Percentiles rank a stretch among this genome's conserved stretches.
Conservation (phyloP, 164 flowering plant species). For the Annona squamosa region DNA sequence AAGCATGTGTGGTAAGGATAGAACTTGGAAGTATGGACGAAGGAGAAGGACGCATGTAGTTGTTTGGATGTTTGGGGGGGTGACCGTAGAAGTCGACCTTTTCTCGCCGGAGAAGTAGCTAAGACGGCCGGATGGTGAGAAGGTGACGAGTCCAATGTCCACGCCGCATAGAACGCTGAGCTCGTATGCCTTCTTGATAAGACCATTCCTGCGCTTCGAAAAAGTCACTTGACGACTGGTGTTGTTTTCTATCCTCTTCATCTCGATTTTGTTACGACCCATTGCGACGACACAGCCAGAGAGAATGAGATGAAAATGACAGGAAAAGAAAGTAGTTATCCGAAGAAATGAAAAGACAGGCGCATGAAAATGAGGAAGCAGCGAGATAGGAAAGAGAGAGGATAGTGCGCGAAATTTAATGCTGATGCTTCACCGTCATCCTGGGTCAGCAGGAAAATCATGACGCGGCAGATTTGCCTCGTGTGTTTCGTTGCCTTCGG, state of each 20-base stretch:
- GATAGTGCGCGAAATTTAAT: neutral
- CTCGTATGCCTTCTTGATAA: constrained; percentile 73
- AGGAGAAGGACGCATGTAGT: neutral
- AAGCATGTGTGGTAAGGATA: neutral
- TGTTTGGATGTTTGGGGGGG: neutral
- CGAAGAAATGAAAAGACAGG: neutral
- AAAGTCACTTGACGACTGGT: constrained; percentile 73
- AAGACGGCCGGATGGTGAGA: constrained; percentile 63
- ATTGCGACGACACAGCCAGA: constrained; percentile 16
- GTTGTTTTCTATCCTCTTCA: constrained; percentile 67
- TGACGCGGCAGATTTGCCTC: neutral
- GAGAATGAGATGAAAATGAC: constrained; percentile 7
- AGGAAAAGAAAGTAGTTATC: neutral
- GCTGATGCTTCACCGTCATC: neutral
- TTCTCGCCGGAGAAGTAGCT: constrained; percentile 48
- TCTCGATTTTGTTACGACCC: constrained; percentile 66
- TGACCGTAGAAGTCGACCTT: constrained; percentile 20
- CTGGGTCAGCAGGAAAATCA: neutral
- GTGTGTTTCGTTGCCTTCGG: neutral
- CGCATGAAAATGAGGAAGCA: neutral
- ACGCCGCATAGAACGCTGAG: constrained; percentile 62
- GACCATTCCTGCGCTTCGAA: constrained; percentile 74
- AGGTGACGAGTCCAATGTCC: constrained; percentile 67
- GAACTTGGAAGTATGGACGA: neutral
- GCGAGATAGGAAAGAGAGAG: neutral